Evolutionary conservation across 495 filamentous ascomycete species (phyloP), one percentile per base, ranked within the genome.

Genomic region (Penicillium simplicissimum): DNA sequence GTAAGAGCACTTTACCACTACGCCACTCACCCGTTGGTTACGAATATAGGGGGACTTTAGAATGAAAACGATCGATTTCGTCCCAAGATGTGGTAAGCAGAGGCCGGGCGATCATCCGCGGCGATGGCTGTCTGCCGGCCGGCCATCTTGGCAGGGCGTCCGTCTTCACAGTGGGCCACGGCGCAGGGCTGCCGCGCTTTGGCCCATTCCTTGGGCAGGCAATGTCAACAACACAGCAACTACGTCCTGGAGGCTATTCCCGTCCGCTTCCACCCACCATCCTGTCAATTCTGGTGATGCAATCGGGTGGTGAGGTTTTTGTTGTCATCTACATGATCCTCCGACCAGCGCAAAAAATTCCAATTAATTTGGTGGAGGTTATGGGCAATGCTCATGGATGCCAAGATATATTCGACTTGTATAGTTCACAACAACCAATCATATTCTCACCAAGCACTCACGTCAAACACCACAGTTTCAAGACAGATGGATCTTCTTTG

Each of bases 21-120:
- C 23, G 25, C 47, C 47, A 51, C 47, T 51, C 47, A 51, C 47
- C 47, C 47, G 47, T 51, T 33, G 47, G 40, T 43, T 51, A 15
- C 25, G 15, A 3, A 14, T 51, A n/a, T 31, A 15, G 3, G 4
- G 11, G 11, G 1, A 1, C 0, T 15, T 28, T 28, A 28, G 25
- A 28, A 28, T 28, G 25, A 28, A 28, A 28, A 28, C 25, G 25
- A 4, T 28, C 2, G 25, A 28, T 28, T 28, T 2, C 25, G 4
- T 28, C 25, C 25, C 25, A 28, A 4, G 25, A 28, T 28, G 25
- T 28, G 25, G 25, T 28, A 28, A 28, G 25, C 25, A 28, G 25
- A 28, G 4, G 25, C 25, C 4, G 25, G 25, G 2, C 25, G 25
- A 28, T 28, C 25, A 28, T 28, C 25, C 25, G 25, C 25, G 2